Evolutionary conservation across 768 basidiomycete genomes (phyloP), one percentile per base, ranked within the genome.

Genomic region (Tephrocybe sp.): DNA sequence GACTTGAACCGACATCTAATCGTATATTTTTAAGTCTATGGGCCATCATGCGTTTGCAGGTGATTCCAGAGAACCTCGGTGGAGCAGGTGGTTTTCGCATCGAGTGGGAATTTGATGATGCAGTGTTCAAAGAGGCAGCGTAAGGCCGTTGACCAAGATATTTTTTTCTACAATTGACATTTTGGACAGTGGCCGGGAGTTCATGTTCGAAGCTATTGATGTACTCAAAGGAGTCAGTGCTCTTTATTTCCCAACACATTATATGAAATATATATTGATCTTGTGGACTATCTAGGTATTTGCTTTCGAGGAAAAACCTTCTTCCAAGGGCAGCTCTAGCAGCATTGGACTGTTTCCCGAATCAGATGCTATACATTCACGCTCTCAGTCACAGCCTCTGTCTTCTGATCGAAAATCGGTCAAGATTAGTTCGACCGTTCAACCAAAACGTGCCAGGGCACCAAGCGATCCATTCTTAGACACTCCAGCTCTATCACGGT

Each of bases 41-140:
- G 85, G 89, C 84, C 7, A 71, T 87, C 50, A 77, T 94, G 74
- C 79, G 90, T 53, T 70, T 92, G 31, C 91, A 94, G 63, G 82
- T 84, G 36, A 76, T 94, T 38, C 90, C 91, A 42, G 82, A 84
- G 61, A 77, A 79, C 38, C 74, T 91, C 33, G 91, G 93, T 39
- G 92, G 93, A 46, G 88, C 88, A 27, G 93, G 91, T 39, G 65
- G 67, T 25, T 74, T 72, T 58, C 74, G 79, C 58, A 83, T 94
- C 46, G 79, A 88, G 59, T 95, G 93, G 93, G 90, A 93, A 71
- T 73, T 94, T 18, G 93, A 95, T 65, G 93, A 95, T 72, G 91
- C 91, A 16, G 90, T 94, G 13, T 91, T 94, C 71, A 87, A 92
- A 62, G 93, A 95, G 69, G 82, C 91, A 55, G 92, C 89, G 92